Evolutionary conservation across 208 protist species (phyloP).

Genomic region (Leishmania guyanensis): DNA sequence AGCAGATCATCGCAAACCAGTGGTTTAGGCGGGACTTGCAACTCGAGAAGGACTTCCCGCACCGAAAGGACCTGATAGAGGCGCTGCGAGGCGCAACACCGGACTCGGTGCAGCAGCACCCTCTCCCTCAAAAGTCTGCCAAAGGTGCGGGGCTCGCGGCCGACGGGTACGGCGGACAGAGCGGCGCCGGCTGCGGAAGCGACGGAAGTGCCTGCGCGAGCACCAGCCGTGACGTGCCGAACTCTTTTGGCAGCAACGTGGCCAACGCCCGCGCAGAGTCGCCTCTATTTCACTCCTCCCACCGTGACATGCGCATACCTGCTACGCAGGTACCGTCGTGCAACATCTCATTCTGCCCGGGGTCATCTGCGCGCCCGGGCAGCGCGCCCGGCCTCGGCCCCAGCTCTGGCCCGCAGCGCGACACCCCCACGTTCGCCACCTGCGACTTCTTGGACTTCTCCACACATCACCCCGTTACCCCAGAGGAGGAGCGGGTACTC

Average conservation of each 20-base stretch:
- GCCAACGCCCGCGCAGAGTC: not conserved
- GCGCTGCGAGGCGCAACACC: conserved; percentile 4
- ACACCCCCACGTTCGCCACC: conserved; percentile 16
- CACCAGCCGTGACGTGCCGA: not conserved
- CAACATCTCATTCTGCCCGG: not conserved
- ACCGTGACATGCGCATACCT: not conserved
- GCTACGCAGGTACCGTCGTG: not conserved
- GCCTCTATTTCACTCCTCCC: not conserved
- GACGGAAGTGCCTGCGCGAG: not conserved
- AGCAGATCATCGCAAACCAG: conserved; percentile 80
- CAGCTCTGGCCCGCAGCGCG: not conserved
- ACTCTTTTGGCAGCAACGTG: not conserved
- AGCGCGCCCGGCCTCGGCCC: conserved; percentile 3
- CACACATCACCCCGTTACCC: conserved; percentile 49
- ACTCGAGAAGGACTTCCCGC: conserved; percentile 60
- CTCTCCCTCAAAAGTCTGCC: conserved; percentile 6
- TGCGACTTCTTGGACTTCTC: conserved; percentile 69
- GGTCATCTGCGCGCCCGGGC: not conserved
- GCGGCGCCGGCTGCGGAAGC: not conserved
- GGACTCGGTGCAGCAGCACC: not conserved
- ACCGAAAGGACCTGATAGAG: conserved; percentile 50
- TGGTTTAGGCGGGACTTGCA: conserved; percentile 87
- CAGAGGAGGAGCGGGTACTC: conserved; percentile 75
- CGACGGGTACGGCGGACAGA: not conserved
- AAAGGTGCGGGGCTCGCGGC: not conserved